These are phyloP conservation scores for Nitzschia sp. DNA, from an alignment of 108 stramenopile species.

Conservation along the genomic window DNA sequence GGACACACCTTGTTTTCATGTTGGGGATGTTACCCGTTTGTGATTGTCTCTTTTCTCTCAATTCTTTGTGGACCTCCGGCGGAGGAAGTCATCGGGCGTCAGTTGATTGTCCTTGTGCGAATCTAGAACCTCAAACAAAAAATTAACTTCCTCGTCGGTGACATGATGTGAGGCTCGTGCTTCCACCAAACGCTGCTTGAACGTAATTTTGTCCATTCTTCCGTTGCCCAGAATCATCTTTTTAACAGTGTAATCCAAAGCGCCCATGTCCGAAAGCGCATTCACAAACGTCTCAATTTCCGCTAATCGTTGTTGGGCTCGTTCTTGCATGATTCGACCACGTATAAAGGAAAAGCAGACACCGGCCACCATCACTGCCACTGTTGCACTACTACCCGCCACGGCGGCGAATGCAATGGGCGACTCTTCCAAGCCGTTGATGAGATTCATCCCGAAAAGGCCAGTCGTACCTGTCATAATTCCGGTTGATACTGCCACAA, in stretches of 20 bases:
- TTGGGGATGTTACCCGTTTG: too few relatives aligned
- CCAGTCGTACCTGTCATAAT: conserved; percentile 80
- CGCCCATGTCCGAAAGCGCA: conserved; percentile 60
- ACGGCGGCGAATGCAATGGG: conserved; percentile 62
- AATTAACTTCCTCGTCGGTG: conserved; percentile 42
- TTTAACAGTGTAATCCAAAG: conserved; percentile 59
- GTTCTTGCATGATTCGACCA: conserved; percentile 35
- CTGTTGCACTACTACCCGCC: conserved; percentile 31
- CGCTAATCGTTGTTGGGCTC: conserved; percentile 43
- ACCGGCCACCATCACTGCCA: conserved; percentile 26
- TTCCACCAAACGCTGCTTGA: conserved; percentile 19
- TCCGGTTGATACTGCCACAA: conserved; percentile 61
- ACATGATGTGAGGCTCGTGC: conserved; percentile 33
- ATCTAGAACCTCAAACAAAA: conserved; percentile 55
- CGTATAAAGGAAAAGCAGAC: conserved; percentile 45
- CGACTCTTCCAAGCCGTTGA: conserved; percentile 70
- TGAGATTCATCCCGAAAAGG: conserved; percentile 91
- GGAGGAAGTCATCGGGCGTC: conserved; percentile 33
- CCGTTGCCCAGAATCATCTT: conserved; percentile 22
- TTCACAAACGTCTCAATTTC: conserved; percentile 57
- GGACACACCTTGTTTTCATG: too few relatives aligned
- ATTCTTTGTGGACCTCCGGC: background rate
- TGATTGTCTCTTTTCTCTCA: background rate
- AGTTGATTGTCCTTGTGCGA: conserved; percentile 38
- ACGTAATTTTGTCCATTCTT: conserved; percentile 29